Percentiles rank a stretch among this genome's conserved stretches.
Conservation (phyloP, 1,284 basidiomycete genomes). For the Trametes hirsuta region DNA sequence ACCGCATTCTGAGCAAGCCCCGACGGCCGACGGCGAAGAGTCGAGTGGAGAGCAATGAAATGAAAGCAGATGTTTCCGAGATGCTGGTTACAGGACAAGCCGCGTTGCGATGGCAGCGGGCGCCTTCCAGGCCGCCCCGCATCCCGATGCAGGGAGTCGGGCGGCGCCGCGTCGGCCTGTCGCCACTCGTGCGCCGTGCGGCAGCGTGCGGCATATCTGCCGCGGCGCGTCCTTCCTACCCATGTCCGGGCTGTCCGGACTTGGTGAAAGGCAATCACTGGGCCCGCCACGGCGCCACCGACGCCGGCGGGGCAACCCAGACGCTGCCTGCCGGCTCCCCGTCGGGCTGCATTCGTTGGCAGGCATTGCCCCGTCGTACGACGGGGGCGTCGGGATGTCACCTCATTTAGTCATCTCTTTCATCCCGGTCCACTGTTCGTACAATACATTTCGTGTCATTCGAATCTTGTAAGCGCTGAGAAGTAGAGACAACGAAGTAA, state of each 20-base stretch:
- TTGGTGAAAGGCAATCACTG: constrained; percentile 6
- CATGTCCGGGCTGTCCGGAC: neutral
- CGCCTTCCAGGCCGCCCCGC: constrained; percentile 2
- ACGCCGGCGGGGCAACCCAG: neutral
- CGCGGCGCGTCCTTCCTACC: constrained; percentile 4
- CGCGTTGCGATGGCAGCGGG: constrained; percentile 12
- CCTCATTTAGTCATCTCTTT: neutral
- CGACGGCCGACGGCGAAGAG: neutral
- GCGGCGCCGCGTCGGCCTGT: neutral
- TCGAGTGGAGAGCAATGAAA: neutral
- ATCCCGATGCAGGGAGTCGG: neutral
- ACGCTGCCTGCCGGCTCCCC: neutral
- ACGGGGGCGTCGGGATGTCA: neutral
- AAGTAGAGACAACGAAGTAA: constrained; percentile 8
- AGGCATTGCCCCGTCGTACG: neutral
- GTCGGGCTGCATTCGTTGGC: neutral
- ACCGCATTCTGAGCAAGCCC: neutral
- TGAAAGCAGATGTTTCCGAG: neutral
- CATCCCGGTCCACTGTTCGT: constrained; percentile 2
- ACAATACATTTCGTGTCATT: constrained; percentile 24
- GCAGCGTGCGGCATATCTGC: constrained; percentile 6
- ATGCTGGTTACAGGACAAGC: neutral
- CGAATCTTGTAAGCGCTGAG: constrained; percentile 10
- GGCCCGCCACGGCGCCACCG: constrained; percentile 3
- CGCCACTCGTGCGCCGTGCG: neutral